These are phyloP conservation scores for Colletotrichum navitas DNA, from an alignment of 2,329 filamentous ascomycete species.

Conservation along the genomic window DNA sequence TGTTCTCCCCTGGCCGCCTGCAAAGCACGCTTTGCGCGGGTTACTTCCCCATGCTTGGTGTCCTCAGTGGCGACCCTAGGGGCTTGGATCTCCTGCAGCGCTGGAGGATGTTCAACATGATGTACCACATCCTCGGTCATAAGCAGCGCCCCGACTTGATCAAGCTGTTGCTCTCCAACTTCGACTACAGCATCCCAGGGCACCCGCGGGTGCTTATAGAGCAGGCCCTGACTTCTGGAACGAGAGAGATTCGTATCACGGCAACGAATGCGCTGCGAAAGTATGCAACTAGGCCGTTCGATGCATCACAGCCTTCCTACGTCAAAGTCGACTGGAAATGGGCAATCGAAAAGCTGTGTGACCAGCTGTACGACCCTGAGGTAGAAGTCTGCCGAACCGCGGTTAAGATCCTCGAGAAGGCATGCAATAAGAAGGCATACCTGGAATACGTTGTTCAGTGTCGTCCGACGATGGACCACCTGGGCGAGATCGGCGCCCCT, in stretches of 20 bases:
- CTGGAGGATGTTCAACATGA: conserved; percentile 99
- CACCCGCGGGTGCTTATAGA: conserved; percentile 93
- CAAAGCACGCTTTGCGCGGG: conserved; percentile 89
- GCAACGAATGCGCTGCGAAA: conserved; percentile 88
- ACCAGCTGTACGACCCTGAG: conserved; percentile 96
- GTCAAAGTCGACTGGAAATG: conserved; percentile 79
- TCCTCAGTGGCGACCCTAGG: conserved; percentile 83
- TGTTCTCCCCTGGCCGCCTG: conserved; percentile 89
- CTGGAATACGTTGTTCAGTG: conserved; percentile 98
- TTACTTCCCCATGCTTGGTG: conserved; percentile 93
- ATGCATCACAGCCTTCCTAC: conserved; percentile 50
- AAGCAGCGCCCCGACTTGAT: conserved; percentile 93
- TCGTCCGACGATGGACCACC: conserved; percentile 90
- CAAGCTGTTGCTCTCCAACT: conserved; percentile 86
- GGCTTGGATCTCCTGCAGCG: conserved; percentile 91
- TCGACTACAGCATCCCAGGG: conserved; percentile 90
- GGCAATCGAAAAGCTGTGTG: conserved; percentile 97
- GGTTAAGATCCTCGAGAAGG: conserved; percentile 96
- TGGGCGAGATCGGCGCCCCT: conserved; percentile 96
- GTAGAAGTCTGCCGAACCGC: conserved; percentile 96
- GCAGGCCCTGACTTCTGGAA: conserved; percentile 91
- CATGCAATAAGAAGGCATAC: conserved; percentile 91
- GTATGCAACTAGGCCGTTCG: conserved; percentile 75
- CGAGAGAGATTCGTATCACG: conserved; percentile 91
- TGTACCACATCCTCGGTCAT: conserved; percentile 96